These are phyloP conservation scores for Fusarium haematococcum DNA, from an alignment of 2,329 filamentous ascomycete species.

Conservation along the genomic window DNA sequence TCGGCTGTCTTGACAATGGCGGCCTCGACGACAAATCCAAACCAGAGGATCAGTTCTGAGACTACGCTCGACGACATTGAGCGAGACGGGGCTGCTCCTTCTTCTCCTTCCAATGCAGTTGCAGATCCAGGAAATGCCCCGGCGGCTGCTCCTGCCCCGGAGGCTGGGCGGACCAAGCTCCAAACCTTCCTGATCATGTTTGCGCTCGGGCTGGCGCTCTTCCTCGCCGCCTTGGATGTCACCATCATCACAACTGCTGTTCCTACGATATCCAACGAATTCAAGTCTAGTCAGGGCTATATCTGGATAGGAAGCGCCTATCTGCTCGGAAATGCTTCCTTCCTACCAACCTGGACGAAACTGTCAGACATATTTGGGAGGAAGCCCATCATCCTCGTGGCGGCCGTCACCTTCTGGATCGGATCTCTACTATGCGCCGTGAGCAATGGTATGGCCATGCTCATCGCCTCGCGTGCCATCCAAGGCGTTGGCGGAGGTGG, in stretches of 20 bases:
- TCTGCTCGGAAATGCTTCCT: conserved; percentile 75
- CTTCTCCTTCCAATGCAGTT: neutral
- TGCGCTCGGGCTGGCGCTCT: conserved; percentile 58
- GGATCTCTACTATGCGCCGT: conserved; percentile 67
- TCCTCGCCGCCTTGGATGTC: conserved; percentile 66
- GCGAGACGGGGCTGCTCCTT: conserved; percentile 30
- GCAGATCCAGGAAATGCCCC: neutral
- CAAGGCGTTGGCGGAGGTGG: conserved; percentile 70
- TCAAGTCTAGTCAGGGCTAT: conserved; percentile 77
- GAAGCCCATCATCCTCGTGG: conserved; percentile 64
- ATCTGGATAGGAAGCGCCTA: conserved; percentile 83
- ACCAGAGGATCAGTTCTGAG: conserved; percentile 45
- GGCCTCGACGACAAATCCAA: conserved; percentile 18
- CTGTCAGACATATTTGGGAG: conserved; percentile 70
- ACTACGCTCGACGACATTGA: conserved; percentile 45
- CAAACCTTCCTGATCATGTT: conserved; percentile 56
- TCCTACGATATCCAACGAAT: conserved; percentile 72
- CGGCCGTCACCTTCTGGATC: conserved; percentile 65
- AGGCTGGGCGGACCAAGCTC: conserved; percentile 44
- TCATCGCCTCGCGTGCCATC: conserved; percentile 66
- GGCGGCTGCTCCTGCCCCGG: conserved; percentile 13
- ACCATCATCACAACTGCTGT: conserved; percentile 76
- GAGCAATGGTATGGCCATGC: conserved; percentile 61
- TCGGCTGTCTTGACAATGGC: conserved; percentile 29
- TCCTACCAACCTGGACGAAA: conserved; percentile 77